A percentile compares a stretch with the other conserved stretches of the same genome.
phyloP scores from a whole-genome alignment of 805 yeast genomes.

The Pichia eremophila region DNA sequence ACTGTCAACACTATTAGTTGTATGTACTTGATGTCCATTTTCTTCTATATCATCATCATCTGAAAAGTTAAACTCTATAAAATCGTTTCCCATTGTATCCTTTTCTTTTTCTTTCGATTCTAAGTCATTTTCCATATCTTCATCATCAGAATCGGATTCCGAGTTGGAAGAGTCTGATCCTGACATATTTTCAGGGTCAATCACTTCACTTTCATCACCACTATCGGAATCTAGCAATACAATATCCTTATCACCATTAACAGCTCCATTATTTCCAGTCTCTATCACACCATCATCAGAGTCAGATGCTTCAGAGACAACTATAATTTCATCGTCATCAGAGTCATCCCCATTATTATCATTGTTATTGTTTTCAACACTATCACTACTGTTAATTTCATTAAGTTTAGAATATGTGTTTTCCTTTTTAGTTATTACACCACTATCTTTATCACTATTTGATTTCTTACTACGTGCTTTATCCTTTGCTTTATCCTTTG shows the following conservation, averaged over 20 bases:
- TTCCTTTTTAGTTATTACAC: not conserved
- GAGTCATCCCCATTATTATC: slow-evolving; percentile 5
- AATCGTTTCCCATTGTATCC: slow-evolving; percentile 36
- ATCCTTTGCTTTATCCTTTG: not conserved
- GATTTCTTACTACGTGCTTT: too few relatives aligned
- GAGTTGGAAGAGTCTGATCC: not conserved
- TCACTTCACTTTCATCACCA: slow-evolving; percentile 1
- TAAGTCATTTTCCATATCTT: slow-evolving; percentile 1
- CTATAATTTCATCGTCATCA: slow-evolving; percentile 5
- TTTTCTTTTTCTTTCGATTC: slow-evolving; percentile 13
- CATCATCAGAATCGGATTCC: not conserved
- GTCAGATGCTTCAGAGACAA: slow-evolving; percentile 5
- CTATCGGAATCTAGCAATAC: not conserved
- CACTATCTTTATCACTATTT: not conserved
- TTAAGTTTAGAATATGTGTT: not conserved
- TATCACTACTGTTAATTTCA: not conserved
- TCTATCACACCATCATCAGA: slow-evolving; percentile 4
- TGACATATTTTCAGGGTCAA: not conserved
- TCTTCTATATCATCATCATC: slow-evolving; percentile 32
- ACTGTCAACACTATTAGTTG: slow-evolving; percentile 19
- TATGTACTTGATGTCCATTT: slow-evolving; percentile 15
- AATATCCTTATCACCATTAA: not conserved
- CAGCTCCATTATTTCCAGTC: not conserved
- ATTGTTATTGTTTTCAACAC: slow-evolving; percentile 8
- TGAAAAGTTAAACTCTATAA: slow-evolving; percentile 45